Evolutionary conservation across 352 stramenopile genomes (phyloP), one percentile per base, ranked within the genome.

Genomic region (Globisporangium irregulare): DNA sequence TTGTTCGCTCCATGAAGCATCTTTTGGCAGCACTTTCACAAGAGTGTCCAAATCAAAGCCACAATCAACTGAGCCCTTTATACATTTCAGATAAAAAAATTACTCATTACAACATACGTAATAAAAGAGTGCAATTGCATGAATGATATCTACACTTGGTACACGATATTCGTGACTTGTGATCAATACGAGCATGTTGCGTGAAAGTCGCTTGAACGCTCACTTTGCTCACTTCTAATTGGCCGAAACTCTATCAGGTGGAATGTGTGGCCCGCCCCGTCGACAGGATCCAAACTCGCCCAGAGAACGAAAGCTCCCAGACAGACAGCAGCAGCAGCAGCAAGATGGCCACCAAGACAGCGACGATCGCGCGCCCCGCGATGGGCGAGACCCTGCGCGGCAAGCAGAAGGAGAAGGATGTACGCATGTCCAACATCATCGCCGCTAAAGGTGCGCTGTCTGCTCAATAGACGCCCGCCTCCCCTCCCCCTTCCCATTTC

Each of bases 341-440:
- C 22, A 56, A 36, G 6, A 74, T 74, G 60, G 70, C 78, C 60
- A 64, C 81, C 38, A 65, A 64, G 58, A 87, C 84, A n/a, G 73
- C 76, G 38, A 77, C 76, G 69, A 91, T 93, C 58, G 75, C 81
- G 41, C 83, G 83, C 60, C 82, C 82, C 38, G 65, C 58, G 58
- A 80, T 62, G 58, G 86, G 85, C 70, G 88, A 96, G 71, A 96
- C 85, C 20, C 79, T 94, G 53, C 86, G 88, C 53, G 88, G 86
- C 70, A 93, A 96, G 73, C 86, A 93, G 76, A 99, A 99, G 81
- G 94, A 98, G 68, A 98, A 98, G 77, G 98, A 99, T 82, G 97
- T 99, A 73, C 93, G 98, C 66, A 98, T 97, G 69, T 98, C 89
- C 69, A 99, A 99, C 80, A 99, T 99, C 82, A 94, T 99, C 57